These are phyloP conservation scores for Paramicrosporidium saccamoebae DNA, from an alignment of 371 early-diverging fungal species.

Conservation along the genomic window DNA sequence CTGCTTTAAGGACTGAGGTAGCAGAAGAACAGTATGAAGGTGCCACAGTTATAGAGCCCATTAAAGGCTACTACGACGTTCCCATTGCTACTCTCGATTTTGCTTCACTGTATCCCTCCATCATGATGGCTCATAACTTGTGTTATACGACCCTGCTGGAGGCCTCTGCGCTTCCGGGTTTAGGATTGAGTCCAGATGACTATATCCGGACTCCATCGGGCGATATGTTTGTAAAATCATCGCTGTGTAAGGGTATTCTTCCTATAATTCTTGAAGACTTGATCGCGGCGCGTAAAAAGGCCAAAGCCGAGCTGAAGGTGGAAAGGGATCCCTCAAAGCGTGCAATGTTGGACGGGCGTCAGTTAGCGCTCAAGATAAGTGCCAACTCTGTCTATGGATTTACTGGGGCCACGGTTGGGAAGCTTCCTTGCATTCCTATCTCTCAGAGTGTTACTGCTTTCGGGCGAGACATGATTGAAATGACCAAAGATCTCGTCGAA, in stretches of 20 bases:
- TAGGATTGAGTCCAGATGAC: constrained; percentile 34
- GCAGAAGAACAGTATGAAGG: constrained; percentile 84
- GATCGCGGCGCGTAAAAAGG: constrained; percentile 74
- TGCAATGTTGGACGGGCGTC: constrained; percentile 85
- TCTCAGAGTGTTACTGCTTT: constrained; percentile 95
- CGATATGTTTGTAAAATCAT: constrained; percentile 46
- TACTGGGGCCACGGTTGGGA: constrained; percentile 91
- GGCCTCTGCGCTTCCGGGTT: constrained; percentile 14
- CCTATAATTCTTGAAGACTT: constrained; percentile 80
- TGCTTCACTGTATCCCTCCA: constrained; percentile 95
- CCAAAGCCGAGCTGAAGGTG: constrained; percentile 72
- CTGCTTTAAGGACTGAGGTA: constrained; percentile 42
- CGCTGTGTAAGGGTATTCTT: constrained; percentile 51
- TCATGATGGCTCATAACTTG: constrained; percentile 98
- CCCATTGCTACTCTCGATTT: constrained; percentile 98
- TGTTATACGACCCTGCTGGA: constrained; percentile 87
- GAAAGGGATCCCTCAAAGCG: constrained; percentile 73
- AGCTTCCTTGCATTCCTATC: constrained; percentile 89
- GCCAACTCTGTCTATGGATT: constrained; percentile 99
- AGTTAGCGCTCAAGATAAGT: constrained; percentile 88
- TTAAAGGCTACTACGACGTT: constrained; percentile 72
- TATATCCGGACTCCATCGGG: constrained; percentile 61
- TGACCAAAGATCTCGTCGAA: constrained; percentile 68
- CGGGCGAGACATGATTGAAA: constrained; percentile 92
- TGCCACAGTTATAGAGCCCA: constrained; percentile 95